These are phyloP conservation scores for Hemileia vastatrix DNA, from an alignment of 1,284 basidiomycete species.

Conservation along the genomic window DNA sequence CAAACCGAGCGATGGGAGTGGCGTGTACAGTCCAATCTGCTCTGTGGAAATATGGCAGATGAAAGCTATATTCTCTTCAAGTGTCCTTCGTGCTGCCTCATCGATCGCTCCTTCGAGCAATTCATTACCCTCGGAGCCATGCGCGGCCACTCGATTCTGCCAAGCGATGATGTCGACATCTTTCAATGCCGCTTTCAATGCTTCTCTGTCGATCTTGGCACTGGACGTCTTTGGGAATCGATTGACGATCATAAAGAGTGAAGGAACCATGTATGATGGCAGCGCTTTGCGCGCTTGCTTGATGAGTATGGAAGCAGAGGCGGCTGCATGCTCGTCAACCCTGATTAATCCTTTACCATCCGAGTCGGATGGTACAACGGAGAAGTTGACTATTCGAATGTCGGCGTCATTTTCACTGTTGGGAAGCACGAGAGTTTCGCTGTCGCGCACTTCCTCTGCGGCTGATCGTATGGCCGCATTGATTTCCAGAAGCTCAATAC, in stretches of 20 bases:
- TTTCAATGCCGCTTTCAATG: conserved; percentile 36
- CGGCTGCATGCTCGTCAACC: conserved; percentile 29
- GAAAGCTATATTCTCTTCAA: conserved; percentile 30
- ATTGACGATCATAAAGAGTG: conserved; percentile 41
- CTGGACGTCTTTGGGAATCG: conserved; percentile 44
- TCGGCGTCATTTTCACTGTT: conserved; percentile 24
- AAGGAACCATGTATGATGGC: conserved; percentile 42
- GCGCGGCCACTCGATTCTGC: conserved; percentile 30
- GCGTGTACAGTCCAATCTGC: conserved; percentile 33
- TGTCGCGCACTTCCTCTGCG: conserved; percentile 39
- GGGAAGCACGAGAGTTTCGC: conserved; percentile 34
- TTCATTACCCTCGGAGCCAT: conserved; percentile 24
- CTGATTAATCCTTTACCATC: conserved; percentile 26
- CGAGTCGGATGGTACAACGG: conserved; percentile 29
- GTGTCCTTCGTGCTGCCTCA: conserved; percentile 17
- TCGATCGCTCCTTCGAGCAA: conserved; percentile 19
- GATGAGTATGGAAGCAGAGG: conserved; percentile 33
- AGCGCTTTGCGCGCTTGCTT: conserved; percentile 28
- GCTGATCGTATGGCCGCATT: conserved; percentile 42
- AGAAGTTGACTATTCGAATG: conserved; percentile 41
- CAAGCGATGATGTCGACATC: conserved; percentile 36
- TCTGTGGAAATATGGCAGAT: conserved; percentile 30
- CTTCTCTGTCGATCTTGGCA: conserved; percentile 45
- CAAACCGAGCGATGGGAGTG: conserved; percentile 38
- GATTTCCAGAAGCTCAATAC: conserved; percentile 46